Percentiles rank a stretch among this genome's conserved stretches.
Evolutionary conservation across 1,284 basidiomycete genomes (phyloP).

Genomic region (Tylopilus sp.): DNA sequence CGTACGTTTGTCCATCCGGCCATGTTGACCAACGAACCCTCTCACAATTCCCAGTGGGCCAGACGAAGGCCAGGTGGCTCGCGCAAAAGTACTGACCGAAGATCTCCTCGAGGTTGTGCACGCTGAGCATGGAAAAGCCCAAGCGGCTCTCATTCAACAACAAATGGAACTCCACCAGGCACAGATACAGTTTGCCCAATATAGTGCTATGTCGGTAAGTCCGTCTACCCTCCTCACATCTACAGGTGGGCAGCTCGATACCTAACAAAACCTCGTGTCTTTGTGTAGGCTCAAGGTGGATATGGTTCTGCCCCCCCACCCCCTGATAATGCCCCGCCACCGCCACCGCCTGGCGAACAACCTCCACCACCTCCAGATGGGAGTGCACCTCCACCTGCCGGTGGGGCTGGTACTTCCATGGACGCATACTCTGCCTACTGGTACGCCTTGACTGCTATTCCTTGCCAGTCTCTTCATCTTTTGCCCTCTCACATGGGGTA

Average conservation of each 20-base stretch:
- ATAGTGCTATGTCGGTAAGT: conserved; percentile 58
- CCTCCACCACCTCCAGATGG: conserved; percentile 55
- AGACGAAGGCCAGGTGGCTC: conserved; percentile 80
- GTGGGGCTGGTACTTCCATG: conserved; percentile 39
- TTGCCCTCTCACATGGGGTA: not conserved
- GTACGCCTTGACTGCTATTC: conserved; percentile 35
- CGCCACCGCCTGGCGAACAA: conserved; percentile 57
- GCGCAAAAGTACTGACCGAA: conserved; percentile 84
- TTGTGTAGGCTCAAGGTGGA: conserved; percentile 12
- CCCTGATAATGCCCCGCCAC: conserved; percentile 54
- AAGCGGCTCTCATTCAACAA: conserved; percentile 54
- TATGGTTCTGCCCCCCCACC: conserved; percentile 62
- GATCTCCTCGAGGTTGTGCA: conserved; percentile 85
- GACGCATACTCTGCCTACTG: conserved; percentile 71
- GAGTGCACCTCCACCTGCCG: conserved; percentile 36
- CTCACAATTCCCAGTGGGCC: conserved; percentile 58
- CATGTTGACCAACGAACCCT: not conserved
- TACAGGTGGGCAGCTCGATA: not conserved
- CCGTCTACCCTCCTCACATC: conserved; percentile 8
- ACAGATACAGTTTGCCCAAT: conserved; percentile 72
- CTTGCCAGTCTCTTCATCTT: not conserved
- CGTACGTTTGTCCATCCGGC: conserved; percentile 46
- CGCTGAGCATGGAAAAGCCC: conserved; percentile 81
- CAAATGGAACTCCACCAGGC: conserved; percentile 80
- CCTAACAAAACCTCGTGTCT: conserved; percentile 1